phyloP scores from a whole-genome alignment of 2,329 filamentous ascomycete species.

The Herpomyces periplanetae region DNA sequence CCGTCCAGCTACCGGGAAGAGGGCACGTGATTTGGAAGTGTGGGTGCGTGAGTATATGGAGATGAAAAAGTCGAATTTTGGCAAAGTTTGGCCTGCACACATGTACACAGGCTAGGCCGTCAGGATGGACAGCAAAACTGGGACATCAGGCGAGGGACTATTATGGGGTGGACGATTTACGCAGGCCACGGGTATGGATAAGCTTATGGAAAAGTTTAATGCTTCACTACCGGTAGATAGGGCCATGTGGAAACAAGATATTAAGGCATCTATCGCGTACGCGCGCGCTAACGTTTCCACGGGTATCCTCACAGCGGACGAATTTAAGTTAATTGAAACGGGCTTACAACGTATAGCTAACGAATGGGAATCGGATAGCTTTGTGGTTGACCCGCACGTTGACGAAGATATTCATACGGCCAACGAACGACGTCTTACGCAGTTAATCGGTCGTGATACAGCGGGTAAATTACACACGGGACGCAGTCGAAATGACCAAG shows the following conservation, averaged over 20 bases:
- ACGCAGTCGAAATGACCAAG: slow-evolving; percentile 58
- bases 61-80: no score
- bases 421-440: slow-evolving; percentile 30
- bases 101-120: no score
- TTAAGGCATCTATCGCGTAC: slow-evolving; percentile 39
- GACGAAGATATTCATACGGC: slow-evolving; percentile 26
- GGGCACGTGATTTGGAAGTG: no score
- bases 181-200: slow-evolving; percentile 46
- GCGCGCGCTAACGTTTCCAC: slow-evolving; percentile 36
- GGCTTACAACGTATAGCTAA: slow-evolving; percentile 20
- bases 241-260: slow-evolving; percentile 37
- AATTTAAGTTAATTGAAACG: slow-evolving; percentile 31
- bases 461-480: slow-evolving; percentile 65
- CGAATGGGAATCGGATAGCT: slow-evolving; percentile 14
- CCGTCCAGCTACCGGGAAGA: no score
- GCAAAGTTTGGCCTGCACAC: no score
- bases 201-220: slow-evolving; percentile 57
- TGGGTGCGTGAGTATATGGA: no score
- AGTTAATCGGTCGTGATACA: slow-evolving; percentile 50
- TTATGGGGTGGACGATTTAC: no score
- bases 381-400: slow-evolving; percentile 11
- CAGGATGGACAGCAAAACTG: no score
- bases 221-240: slow-evolving; percentile 40
- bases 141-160: no score
- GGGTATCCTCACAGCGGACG: slow-evolving; percentile 27